These are phyloP conservation scores for Ascosphaera apis DNA, from an alignment of 2,329 filamentous ascomycete genomes.

Conservation along the genomic window DNA sequence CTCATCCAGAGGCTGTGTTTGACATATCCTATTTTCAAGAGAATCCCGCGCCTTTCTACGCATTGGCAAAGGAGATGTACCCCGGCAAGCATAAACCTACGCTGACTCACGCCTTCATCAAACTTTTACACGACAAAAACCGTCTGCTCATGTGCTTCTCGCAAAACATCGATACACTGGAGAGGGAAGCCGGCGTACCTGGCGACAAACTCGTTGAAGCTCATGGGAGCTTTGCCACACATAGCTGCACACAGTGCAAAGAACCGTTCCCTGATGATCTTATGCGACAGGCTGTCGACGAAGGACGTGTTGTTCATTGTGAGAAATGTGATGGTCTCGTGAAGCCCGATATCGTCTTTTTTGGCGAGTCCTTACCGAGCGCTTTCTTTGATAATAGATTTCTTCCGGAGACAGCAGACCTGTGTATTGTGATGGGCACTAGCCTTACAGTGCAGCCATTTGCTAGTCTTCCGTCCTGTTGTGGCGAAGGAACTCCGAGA, in stretches of 20 bases:
- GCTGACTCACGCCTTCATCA: constrained; percentile 71
- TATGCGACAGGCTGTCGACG: constrained; percentile 48
- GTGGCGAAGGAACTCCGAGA: constrained; percentile 40
- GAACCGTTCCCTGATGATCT: constrained; percentile 43
- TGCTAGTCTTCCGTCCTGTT: constrained; percentile 49
- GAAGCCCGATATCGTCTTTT: constrained; percentile 91
- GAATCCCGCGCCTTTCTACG: constrained; percentile 77
- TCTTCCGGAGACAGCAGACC: constrained; percentile 40
- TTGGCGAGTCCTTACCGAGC: constrained; percentile 50
- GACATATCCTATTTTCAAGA: constrained; percentile 72
- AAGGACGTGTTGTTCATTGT: constrained; percentile 50
- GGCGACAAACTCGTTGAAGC: constrained; percentile 68
- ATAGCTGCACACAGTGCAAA: constrained; percentile 79
- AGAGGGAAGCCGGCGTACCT: constrained; percentile 66
- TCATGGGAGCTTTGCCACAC: constrained; percentile 80
- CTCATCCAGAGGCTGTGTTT: constrained; percentile 81
- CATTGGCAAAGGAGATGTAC: constrained; percentile 75
- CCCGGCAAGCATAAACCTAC: constrained; percentile 78
- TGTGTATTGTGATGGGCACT: constrained; percentile 72
- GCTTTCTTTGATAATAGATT: constrained; percentile 38
- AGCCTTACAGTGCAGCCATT: constrained; percentile 79
- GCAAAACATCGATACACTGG: constrained; percentile 93
- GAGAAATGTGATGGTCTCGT: constrained; percentile 51
- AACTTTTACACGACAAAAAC: constrained; percentile 55
- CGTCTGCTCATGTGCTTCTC: constrained; percentile 67